Conservation (phyloP, 139 green algal species). For the Picochlorum sp. region DNA sequence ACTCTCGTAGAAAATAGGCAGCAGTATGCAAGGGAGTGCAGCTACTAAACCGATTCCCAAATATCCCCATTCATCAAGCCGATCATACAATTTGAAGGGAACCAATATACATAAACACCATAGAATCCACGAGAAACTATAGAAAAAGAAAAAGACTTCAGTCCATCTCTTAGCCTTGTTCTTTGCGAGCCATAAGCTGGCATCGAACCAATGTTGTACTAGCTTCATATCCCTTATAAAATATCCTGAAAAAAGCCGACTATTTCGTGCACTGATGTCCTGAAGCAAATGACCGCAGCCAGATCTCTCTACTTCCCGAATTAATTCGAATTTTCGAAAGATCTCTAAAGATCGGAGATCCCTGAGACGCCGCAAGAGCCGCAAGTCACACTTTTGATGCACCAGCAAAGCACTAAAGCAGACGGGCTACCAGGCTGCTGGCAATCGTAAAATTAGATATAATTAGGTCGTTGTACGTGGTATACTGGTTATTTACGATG, state of each 20-base stretch:
- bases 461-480: no score
- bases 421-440: no score
- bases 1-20: slow-evolving; percentile 63
- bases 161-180: slow-evolving; percentile 81
- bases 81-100: slow-evolving; percentile 83
- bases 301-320: no score
- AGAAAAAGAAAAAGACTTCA: slow-evolving; percentile 84
- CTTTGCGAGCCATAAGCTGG: slow-evolving; percentile 58
- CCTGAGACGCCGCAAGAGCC: no score
- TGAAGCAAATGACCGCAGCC: no score
- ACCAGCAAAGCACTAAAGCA: no score
- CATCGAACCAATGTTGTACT: background rate
- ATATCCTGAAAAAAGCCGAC: no score
- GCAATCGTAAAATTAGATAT: no score
- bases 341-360: no score
- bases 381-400: no score
- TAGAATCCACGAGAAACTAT: slow-evolving; percentile 86
- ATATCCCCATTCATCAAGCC: slow-evolving; percentile 67
- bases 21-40: slow-evolving; percentile 60
- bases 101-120: slow-evolving; percentile 84
- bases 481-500: background rate
- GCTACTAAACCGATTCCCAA: slow-evolving; percentile 66
- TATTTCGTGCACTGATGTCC: no score
- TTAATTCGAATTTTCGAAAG: no score
- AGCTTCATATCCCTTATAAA: background rate